Evolutionary conservation across 2,329 filamentous ascomycete genomes (phyloP), one percentile per base, ranked within the genome.

Genomic region (Rhynchosporium agropyri): DNA sequence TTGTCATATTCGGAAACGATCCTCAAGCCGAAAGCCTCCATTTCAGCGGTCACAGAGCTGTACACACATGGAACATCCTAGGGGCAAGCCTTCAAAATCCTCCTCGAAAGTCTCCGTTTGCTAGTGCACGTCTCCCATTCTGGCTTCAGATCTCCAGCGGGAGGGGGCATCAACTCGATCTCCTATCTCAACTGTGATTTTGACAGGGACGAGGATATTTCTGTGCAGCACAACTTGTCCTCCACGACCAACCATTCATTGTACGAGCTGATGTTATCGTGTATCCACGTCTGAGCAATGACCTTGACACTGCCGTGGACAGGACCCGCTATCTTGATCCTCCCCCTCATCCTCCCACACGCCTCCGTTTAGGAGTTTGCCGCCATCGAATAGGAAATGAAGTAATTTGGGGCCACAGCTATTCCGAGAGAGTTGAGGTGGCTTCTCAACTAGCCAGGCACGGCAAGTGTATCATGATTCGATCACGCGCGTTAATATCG

Each of bases 101-200:
- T 51, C 3, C n/a, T 42, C 40, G 50, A 28, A 54, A 42, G 36
- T 42, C 43, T 63, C 59, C 63, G 58, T 64, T 67, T 64, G 61
- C 51, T 51, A 38, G 62, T 54, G 69, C 68, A 70, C 68, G 66
- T 69, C 67, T 67, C 68, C 61, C 64, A 57, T 42, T 56, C 62
- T 67, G 69, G 65, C 67, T 60, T 60, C 36, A 58, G 61, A 63
- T 67, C 65, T 50, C 51, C 64, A 61, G 60, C 60, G 58, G 59
- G 36, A 61, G 57, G 42, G 49, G 60, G 51, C 58, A 55, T 49
- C 53, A 60, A 56, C 57, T 60, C 51, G 57, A 43, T 61, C 40
- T 49, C 29, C 33, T 46, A 38, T 56, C 40, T 40, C 55, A 43
- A 53, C 42, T 57, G 50, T 50, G 26, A 60, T 49, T 38, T 56